Evolutionary conservation across 2,329 filamentous ascomycete species (phyloP).

Genomic region (Achaetomium macrosporum): DNA sequence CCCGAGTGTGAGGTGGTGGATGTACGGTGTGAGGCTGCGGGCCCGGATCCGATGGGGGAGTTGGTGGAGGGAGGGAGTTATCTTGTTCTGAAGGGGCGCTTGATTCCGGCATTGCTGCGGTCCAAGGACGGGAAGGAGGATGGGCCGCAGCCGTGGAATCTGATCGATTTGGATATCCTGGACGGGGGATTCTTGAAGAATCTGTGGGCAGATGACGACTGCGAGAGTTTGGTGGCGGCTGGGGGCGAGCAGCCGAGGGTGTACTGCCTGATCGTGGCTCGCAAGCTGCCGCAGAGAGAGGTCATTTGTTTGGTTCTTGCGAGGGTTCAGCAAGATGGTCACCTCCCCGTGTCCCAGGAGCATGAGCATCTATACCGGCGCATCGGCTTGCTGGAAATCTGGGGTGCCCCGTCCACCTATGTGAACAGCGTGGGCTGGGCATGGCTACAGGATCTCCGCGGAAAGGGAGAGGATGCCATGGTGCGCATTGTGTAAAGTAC

Average conservation of each 20-base stretch:
- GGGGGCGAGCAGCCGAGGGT: not conserved
- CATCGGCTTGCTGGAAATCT: conserved; percentile 12
- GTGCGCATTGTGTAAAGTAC: conserved; percentile 6
- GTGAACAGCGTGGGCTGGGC: not conserved
- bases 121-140: not conserved
- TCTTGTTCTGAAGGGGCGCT: conserved; percentile 8
- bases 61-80: conserved; percentile 4
- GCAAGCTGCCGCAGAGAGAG: conserved; percentile 10
- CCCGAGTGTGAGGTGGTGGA: conserved; percentile 7
- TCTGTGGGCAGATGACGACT: conserved; percentile 13
- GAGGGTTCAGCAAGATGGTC: not conserved
- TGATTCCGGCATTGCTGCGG: conserved; percentile 9
- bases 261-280: conserved; percentile 4
- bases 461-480: conserved; percentile 9
- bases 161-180: conserved; percentile 13
- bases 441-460: conserved; percentile 3
- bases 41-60: conserved; percentile 14
- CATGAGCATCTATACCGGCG: conserved; percentile 5
- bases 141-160: conserved; percentile 5
- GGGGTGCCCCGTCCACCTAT: conserved; percentile 4
- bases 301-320: conserved; percentile 6
- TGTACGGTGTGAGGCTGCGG: conserved; percentile 3
- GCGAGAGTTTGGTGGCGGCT: not conserved
- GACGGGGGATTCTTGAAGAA: conserved; percentile 10
- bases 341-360: not conserved